A percentile compares a stretch with the other conserved stretches of the same genome.
Evolutionary conservation across 345 rosid species (phyloP).

Genomic region (Hibiscus mutabilis): DNA sequence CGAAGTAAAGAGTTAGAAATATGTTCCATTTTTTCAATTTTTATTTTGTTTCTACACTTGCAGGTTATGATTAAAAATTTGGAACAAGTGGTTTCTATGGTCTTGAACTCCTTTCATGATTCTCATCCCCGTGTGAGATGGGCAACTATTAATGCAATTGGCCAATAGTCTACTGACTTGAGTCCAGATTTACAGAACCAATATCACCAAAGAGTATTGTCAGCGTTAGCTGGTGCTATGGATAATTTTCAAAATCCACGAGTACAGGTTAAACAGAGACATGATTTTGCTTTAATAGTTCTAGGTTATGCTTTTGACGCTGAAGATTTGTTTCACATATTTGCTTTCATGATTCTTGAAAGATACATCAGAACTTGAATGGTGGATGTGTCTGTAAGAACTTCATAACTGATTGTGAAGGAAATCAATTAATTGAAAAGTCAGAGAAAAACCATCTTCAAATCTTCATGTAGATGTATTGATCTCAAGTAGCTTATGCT

Average conservation of each 20-base stretch:
- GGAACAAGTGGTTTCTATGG: conserved; percentile 85
- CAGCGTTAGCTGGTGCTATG: conserved; percentile 89
- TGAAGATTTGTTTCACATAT: conserved; percentile 3
- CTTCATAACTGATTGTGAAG: neutral
- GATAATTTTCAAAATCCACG: conserved; percentile 97
- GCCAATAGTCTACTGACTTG: conserved; percentile 95
- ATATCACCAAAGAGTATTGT: conserved; percentile 75
- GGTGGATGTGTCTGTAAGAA: neutral
- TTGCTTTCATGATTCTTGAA: neutral
- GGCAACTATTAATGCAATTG: conserved; percentile 98
- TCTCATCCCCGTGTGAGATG: conserved; percentile 96
- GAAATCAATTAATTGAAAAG: neutral
- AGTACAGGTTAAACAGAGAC: conserved; percentile 64
- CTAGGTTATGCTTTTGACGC: neutral
- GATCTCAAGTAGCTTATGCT: neutral
- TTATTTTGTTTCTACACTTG: conserved; percentile 8
- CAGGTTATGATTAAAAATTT: conserved; percentile 91
- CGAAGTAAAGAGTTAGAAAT: neutral
- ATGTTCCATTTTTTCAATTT: neutral
- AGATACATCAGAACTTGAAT: neutral
- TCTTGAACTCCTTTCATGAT: conserved; percentile 72
- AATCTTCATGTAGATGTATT: neutral
- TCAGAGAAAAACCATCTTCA: neutral
- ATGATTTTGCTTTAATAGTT: neutral
- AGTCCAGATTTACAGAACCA: conserved; percentile 99